These are phyloP conservation scores for Juglanconis oblonga DNA, from an alignment of 2,329 filamentous ascomycete genomes.

Conservation along the genomic window DNA sequence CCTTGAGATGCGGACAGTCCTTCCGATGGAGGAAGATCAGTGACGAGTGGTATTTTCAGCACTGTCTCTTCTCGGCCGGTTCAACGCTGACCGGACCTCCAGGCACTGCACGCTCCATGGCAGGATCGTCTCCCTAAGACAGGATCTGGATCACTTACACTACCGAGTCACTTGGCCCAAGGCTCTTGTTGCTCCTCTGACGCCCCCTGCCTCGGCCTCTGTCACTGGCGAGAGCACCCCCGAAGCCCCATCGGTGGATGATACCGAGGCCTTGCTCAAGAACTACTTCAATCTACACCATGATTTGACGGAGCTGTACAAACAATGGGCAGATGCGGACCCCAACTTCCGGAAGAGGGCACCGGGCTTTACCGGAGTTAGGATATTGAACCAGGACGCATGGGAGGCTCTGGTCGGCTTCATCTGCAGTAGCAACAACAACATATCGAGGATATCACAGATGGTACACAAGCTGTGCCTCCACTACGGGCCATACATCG, in stretches of 20 bases:
- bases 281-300: conserved; percentile 85
- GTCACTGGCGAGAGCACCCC: background rate
- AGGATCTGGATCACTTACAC: conserved; percentile 75
- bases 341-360: conserved; percentile 86
- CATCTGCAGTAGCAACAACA: conserved; percentile 99
- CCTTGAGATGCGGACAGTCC: conserved; percentile 89
- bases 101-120: conserved; percentile 83
- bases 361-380: conserved; percentile 81
- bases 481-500: conserved; percentile 78
- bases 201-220: conserved; percentile 32
- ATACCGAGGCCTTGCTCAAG: conserved; percentile 69
- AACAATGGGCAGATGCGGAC: conserved; percentile 75
- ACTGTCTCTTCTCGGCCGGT: background rate
- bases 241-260: conserved; percentile 43
- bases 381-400: conserved; percentile 89
- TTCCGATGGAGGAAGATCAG: conserved; percentile 90
- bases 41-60: conserved; percentile 68
- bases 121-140: conserved; percentile 78
- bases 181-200: conserved; percentile 28
- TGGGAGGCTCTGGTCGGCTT: conserved; percentile 95
- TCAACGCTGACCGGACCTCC: background rate
- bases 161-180: conserved; percentile 69
- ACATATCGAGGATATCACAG: conserved; percentile 89
- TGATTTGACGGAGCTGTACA: conserved; percentile 74
- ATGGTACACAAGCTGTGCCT: conserved; percentile 93